Base-by-base conservation (phyloP, 306 rosid genomes). In the Quercus cerris region DNA sequence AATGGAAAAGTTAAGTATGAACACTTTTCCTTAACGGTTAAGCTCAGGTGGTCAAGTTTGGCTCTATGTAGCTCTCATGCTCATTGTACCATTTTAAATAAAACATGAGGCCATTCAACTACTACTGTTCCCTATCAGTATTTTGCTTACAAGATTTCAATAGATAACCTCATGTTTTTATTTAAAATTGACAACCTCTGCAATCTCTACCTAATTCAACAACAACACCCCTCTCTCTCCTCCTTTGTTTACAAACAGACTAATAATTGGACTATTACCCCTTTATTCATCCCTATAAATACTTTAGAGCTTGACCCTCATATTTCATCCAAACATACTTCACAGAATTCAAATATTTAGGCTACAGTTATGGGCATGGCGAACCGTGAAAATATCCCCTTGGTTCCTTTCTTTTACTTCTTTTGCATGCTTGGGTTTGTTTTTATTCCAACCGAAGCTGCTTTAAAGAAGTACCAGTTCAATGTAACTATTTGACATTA, bases 391-490 rank as follows among this genome's bases (percentile, higher is more conserved):
- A 56, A 18, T 4, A 0, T 18, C 7, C 11, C 18, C 19, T 27
- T 10, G 17, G 3, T 28, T 2, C 55, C 4, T 2, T 31, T 75
- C 27, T 62, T 58, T 27, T 74, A 49, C 54, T 49, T 49, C 35
- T 63, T 73, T 38, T 54, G 61, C n/a, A n/a, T 64, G 10, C 52
- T 74, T 58, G 77, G 62, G 19, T 13, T 73, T 12, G 14, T 73
- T 44, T 52, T 38, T 7, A n/a, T 23, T 56, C 83, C 78, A 6
- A 66, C 68, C 4, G 66, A 80, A 80, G 83, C 83, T 73, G 75
- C 78, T 18, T 10, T 73, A 10, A 80, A 73, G 67, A 73, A 31
- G 27, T 80, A 80, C 67, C 78, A 80, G 31, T 80, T 80, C 38
- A 46, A 80, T 52, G 83, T 80, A 52, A 35, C 57, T 23, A 23